A percentile compares a stretch with the other conserved stretches of the same genome.
These are phyloP conservation scores for Verticillium alfalfae DNA, from an alignment of 2,329 filamentous ascomycete genomes.

Conservation along the genomic window DNA sequence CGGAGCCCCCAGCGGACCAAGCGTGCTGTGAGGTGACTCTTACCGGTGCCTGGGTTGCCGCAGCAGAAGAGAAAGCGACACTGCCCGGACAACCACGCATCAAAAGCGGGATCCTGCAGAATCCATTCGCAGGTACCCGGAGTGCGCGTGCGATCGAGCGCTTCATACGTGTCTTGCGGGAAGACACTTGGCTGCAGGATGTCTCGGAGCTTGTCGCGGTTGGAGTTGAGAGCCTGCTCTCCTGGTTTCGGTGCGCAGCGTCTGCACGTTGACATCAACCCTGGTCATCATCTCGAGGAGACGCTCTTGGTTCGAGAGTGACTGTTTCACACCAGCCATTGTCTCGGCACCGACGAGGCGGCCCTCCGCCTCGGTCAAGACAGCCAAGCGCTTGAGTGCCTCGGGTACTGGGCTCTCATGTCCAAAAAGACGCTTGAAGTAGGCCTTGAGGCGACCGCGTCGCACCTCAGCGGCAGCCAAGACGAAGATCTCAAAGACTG, in stretches of 20 bases:
- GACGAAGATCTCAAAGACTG: constrained; percentile 38
- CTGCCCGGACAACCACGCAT: constrained; percentile 30
- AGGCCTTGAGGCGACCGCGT: constrained; percentile 33
- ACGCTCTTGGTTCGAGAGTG: constrained; percentile 28
- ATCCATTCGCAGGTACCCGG: constrained; percentile 41
- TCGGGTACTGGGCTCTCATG: constrained; percentile 31
- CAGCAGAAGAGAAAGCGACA: constrained; percentile 35
- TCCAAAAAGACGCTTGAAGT: constrained; percentile 32
- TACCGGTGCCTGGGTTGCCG: constrained; percentile 39
- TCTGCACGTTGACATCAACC: constrained; percentile 25
- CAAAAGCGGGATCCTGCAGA: constrained; percentile 28
- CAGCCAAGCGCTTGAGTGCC: constrained; percentile 31
- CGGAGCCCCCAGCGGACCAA: constrained; percentile 33
- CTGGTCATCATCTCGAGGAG: constrained; percentile 22
- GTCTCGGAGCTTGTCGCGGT: constrained; percentile 30
- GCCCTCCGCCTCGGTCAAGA: constrained; percentile 33
- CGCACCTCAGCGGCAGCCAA: constrained; percentile 34
- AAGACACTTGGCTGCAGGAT: constrained; percentile 35
- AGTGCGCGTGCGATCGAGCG: constrained; percentile 32
- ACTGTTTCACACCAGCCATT: constrained; percentile 26
- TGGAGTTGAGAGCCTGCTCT: constrained; percentile 22
- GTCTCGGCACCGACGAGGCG: constrained; percentile 38
- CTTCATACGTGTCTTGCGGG: constrained; percentile 33
- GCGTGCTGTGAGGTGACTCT: constrained; percentile 37
- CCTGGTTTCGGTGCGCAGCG: constrained; percentile 26